Evolutionary conservation across 2,329 filamentous ascomycete genomes (phyloP), one percentile per base, ranked within the genome.

Genomic region (Juglanconis oblonga): DNA sequence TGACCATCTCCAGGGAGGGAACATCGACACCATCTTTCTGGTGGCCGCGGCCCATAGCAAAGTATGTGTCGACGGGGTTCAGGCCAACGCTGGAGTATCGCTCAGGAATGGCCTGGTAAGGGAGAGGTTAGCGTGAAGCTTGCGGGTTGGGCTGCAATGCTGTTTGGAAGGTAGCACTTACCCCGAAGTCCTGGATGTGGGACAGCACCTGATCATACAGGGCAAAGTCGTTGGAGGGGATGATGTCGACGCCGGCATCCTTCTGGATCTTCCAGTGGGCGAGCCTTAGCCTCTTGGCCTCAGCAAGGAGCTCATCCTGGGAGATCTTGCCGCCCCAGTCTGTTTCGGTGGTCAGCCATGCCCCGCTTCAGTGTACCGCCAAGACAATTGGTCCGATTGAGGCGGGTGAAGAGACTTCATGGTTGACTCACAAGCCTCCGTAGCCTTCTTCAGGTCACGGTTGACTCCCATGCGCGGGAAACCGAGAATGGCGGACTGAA

Each of bases 231-330:
- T 99, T 99, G 90, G 91, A 96, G 77, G 95, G 95, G 75, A 99
- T 97, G 81, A 95, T 84, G 75, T 97, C 91, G 79, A 98, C 93
- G 74, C 95, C 95, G 68, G 95, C 95, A 80, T 96, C 88, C 86
- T 99, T 94, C 85, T 99, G 95, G 81, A 99, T 96, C 83, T 97
- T 92, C 95, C 95, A 99, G 87, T 99, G 95, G 73, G 89, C 92
- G 68, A 93, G 85, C 83, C 95, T 91, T 64, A 99, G 91, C 77
- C 92, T 88, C 91, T 98, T 98, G 77, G 90, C 95, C 87, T 98
- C 95, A 64, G 87, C 85, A 69, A 98, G 84, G 69, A 99, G 91
- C 65, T 96, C 92, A 65, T 90, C 87, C 74, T 93, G 91, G 66
- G 91, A 93, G 77, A 97, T 84, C 85, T 98, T 99, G 78, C 90